Base-by-base conservation (phyloP, 139 green algal genomes). In the Micractinium sp. region DNA sequence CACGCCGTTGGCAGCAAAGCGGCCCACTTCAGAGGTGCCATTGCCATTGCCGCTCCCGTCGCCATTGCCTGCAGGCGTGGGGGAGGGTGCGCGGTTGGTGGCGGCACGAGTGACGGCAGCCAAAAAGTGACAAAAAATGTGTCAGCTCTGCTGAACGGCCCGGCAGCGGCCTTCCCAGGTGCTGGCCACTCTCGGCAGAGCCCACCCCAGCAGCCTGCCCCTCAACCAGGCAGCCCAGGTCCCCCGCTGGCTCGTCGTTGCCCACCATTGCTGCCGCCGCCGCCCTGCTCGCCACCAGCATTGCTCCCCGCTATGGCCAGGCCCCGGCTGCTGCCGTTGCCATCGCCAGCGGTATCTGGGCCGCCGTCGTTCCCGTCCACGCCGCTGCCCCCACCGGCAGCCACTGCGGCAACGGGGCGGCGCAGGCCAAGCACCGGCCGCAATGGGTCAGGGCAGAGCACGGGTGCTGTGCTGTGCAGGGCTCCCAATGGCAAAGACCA, bases 321-420 rank as follows among this genome's bases (percentile, higher is more conserved):
- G 29, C 85, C 31, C 13, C 25, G 60, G 79, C 87, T 92, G 66
- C 89, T 92, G 61, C 85, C 89, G 76, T 92, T 90, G 75, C 89
- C 89, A 39, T 90, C 88, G 63, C 88, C 89, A 35, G 81, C 90
- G 27, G 86, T 73, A 12, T 27, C 77, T 22, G 73, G 20, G 75
- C 81, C 81, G 56, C n/a, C 85, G 9, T 89, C 82, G 74, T 85
- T 78, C 71, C 47, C 83, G 23, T 90, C 87, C n/a, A 63, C 66
- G 78, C 87, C 87, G 74, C 83, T 91, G 75, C 89, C 87, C 39
- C 76, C 61, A 12, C 81, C 85, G n/a, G 75, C 88, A 22, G 79
- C 75, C 71, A 22, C 71, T 56, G 47, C 47, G 5, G 47, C 47
- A 56, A 56, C 5, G 47, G 47, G 47, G 47, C n/a, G n/a, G n/a